A percentile compares a stretch with the other conserved stretches of the same genome.
phyloP scores from a whole-genome alignment of 202 grass and related monocot species.

The Carex sylvatica region DNA sequence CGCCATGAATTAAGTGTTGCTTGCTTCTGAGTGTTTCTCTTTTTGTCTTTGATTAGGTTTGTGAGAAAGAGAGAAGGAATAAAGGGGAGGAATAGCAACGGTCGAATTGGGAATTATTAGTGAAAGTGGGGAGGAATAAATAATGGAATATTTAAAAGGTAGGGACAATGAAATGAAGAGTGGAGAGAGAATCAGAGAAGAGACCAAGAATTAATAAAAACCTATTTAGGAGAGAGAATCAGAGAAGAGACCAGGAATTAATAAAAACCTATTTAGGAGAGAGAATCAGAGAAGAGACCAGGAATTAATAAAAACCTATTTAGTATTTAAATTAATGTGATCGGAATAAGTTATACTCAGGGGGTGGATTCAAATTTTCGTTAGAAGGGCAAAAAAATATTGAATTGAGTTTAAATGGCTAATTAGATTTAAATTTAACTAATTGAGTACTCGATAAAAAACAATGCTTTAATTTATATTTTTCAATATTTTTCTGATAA shows the following conservation, averaged over 20 bases:
- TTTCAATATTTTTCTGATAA: too few species aligned
- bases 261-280: background rate
- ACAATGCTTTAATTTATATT: too few species aligned
- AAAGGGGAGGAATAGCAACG: constrained; percentile 15
- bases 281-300: background rate
- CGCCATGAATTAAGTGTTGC: background rate
- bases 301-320: background rate
- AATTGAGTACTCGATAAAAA: too few species aligned
- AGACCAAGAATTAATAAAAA: too few species aligned
- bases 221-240: too few species aligned
- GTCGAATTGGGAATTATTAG: constrained; percentile 28
- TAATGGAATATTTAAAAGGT: constrained; percentile 22
- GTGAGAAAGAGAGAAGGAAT: constrained; percentile 20
- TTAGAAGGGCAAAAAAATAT: too few species aligned
- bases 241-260: too few species aligned
- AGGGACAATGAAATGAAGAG: constrained; percentile 10
- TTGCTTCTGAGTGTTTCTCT: background rate
- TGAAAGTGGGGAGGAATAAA: background rate
- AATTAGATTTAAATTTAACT: too few species aligned
- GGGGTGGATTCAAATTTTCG: too few species aligned
- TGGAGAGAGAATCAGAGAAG: background rate
- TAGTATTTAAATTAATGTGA: too few species aligned
- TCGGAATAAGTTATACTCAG: too few species aligned
- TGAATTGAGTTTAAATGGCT: too few species aligned
- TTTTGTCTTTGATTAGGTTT: background rate